A percentile compares a stretch with the other conserved stretches of the same genome.
Evolutionary conservation across 2,329 filamentous ascomycete genomes (phyloP).

Genomic region (Triangularia verruculosa): DNA sequence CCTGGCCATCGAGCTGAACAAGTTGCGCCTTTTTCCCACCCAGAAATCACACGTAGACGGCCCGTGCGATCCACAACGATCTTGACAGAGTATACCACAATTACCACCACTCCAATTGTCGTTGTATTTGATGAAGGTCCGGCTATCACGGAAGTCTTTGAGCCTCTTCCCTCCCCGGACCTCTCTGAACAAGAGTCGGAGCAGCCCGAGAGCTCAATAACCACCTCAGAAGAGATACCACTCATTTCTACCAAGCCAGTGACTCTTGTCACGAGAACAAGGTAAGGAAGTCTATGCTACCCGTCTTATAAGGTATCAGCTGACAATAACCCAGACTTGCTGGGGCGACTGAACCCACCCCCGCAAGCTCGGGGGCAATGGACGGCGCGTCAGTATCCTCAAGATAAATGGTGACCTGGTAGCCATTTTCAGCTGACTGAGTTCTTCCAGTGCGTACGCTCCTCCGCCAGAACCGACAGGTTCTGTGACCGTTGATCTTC

Average conservation of each 20-base stretch:
- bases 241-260: not conserved
- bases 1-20: not conserved
- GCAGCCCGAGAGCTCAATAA: not conserved
- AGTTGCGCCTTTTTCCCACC: not conserved
- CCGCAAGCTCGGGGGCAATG: not conserved
- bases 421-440: not conserved
- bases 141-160: not conserved
- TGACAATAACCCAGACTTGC: not conserved
- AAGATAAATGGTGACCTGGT: not conserved
- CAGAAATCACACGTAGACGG: not conserved
- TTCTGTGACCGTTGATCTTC: not conserved
- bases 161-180: not conserved
- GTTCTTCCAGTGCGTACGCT: not conserved
- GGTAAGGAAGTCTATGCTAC: not conserved
- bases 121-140: not conserved
- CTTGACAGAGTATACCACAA: conserved; percentile 4
- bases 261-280: not conserved
- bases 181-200: not conserved
- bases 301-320: not conserved
- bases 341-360: not conserved
- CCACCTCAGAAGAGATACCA: not conserved
- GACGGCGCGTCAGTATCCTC: not conserved
- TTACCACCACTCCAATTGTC: not conserved
- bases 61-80: not conserved
- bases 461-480: not conserved